Base-by-base conservation (phyloP, 2,329 filamentous ascomycete species). In the Arthrobotrys musiformis region DNA sequence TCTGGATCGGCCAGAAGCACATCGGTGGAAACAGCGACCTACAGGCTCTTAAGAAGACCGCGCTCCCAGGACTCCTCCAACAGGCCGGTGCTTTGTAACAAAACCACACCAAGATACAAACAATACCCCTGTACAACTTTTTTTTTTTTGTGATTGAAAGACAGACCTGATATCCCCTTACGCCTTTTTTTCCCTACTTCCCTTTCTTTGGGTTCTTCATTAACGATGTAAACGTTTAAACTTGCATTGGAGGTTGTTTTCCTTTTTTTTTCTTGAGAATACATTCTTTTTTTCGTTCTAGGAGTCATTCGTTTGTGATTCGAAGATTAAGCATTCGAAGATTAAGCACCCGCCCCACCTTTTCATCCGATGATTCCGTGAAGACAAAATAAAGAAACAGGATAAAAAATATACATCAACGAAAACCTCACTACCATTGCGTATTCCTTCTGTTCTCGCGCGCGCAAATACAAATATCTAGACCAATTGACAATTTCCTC, bases 1-100 rank as follows among this genome's bases (percentile, higher is more conserved):
- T 97, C 86, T 98, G 92, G 87, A 98, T 99, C 85, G 86, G 86
- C 81, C 86, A 93, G 86, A 86, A 96, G 86, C 94, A 97, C 85
- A 96, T 99, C 83, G 95, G 95, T 79, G 95, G 95, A 81, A 98
- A 98, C 89, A 97, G 93, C 24, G 94, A 95, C 81, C 84, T 96
- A 79, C 91, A 94, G 85, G 87, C 85, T 0, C 81, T 80, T 64
- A 89, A 87, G 84, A 89, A 88, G 84, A 24, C 26, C 4, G 83
- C 96, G 80, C 85, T 98, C 66, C 88, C 89, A 80, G 81, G 82
- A 33, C 84, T 95, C 80, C 85, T 92, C 83, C 87, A 88, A 85
- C 86, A 86, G 56, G 91, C 89, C 79, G 87, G 88, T 81, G 91
- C 90, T 80, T 78, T 90, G 79, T 92, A 86, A 85, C 50, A 28